Evolutionary conservation across 73 alveolate species (phyloP).

Genomic region (Effrenium voratum): DNA sequence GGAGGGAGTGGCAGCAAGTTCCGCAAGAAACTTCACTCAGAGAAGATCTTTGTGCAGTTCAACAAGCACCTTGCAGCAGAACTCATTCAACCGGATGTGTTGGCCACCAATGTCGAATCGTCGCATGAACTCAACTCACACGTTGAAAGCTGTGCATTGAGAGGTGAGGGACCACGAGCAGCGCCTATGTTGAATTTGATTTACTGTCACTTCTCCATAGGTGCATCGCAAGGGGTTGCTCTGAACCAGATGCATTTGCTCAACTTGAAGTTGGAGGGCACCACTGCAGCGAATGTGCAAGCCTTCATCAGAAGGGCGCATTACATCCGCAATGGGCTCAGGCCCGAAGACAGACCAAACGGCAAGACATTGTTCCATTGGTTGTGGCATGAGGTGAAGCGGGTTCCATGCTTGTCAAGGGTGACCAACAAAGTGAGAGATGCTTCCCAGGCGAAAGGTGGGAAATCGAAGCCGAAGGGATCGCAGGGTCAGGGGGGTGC

Average conservation of each 20-base stretch:
- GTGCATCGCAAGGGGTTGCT: neutral
- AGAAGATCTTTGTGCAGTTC: neutral
- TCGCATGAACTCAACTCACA: neutral
- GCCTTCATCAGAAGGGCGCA: neutral
- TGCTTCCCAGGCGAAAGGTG: no score
- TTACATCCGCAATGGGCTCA: neutral
- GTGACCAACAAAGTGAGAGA: no score
- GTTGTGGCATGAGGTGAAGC: no score
- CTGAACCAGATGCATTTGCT: neutral
- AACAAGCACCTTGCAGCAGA: conserved; percentile 34
- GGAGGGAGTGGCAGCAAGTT: no score
- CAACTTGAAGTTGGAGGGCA: neutral
- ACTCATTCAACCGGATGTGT: neutral
- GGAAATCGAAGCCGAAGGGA: no score
- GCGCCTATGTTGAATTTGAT: neutral
- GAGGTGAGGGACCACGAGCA: neutral
- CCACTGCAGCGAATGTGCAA: neutral
- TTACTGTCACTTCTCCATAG: neutral
- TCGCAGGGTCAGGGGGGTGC: no score
- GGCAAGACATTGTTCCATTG: no score
- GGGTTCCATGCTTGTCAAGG: no score
- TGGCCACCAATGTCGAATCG: neutral
- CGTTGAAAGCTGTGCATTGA: neutral
- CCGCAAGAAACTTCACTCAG: no score
- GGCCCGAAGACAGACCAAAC: no score